Evolutionary conservation across 257 asterid genomes (phyloP).

Genomic region (Oldenlandia corymbosa): DNA sequence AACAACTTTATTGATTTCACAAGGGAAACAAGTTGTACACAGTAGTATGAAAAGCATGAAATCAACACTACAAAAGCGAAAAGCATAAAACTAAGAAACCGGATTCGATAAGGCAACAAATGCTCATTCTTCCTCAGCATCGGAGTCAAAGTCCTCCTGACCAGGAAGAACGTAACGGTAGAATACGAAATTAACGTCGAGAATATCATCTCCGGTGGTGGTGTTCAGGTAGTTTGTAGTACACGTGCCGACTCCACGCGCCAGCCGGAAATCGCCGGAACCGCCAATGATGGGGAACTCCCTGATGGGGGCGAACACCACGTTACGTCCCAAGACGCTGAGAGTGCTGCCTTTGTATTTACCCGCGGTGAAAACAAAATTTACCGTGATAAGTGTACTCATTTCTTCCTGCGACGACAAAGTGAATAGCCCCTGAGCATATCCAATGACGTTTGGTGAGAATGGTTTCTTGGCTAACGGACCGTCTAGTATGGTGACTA

Average conservation of each 20-base stretch:
- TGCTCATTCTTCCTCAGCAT: no score
- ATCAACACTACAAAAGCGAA: no score
- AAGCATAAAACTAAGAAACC: no score
- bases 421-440: neutral
- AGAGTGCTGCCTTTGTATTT: slow-evolving; percentile 5
- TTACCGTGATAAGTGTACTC: neutral
- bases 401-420: neutral
- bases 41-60: no score
- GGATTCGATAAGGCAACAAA: no score
- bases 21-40: no score
- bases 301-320: neutral
- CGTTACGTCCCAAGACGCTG: neutral
- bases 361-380: neutral
- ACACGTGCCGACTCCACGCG: neutral
- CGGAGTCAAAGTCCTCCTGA: no score
- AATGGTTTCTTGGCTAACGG: neutral
- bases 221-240: neutral
- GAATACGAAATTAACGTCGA: neutral
- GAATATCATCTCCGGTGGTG: neutral
- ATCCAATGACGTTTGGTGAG: neutral
- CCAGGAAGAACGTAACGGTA: neutral
- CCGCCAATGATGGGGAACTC: neutral
- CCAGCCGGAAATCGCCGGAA: neutral
- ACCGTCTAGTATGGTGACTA: neutral
- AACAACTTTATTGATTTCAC: no score